Conservation (phyloP, 2,329 filamentous ascomycete species). For the Venturiaceae sp. region DNA sequence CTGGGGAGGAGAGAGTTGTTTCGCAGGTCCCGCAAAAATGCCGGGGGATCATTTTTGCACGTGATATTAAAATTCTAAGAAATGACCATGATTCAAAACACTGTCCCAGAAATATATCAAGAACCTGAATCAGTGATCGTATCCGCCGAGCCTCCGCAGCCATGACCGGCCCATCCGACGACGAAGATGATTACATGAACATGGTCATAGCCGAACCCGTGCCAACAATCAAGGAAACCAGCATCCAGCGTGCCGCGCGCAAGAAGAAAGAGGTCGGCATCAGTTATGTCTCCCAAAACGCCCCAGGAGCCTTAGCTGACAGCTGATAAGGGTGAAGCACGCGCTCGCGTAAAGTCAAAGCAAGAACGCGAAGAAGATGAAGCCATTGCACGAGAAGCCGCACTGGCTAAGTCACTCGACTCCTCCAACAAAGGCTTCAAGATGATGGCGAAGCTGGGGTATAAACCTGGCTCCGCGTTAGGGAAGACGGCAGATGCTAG, state of each 20-base stretch:
- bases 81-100: background rate
- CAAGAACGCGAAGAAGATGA: constrained; percentile 70
- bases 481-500: constrained; percentile 50
- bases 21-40: background rate
- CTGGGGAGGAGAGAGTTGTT: too few relatives aligned
- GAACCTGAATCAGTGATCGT: background rate
- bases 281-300: constrained; percentile 14
- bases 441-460: constrained; percentile 97
- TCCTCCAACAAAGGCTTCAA: constrained; percentile 74
- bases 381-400: constrained; percentile 60
- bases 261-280: constrained; percentile 39
- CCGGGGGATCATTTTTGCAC: background rate
- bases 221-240: constrained; percentile 45
- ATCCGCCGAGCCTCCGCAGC: background rate
- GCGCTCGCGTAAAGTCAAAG: constrained; percentile 62
- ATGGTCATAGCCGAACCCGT: constrained; percentile 73
- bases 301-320: constrained; percentile 10
- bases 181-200: constrained; percentile 94
- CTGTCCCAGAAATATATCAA: background rate
- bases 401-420: constrained; percentile 63
- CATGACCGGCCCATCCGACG: constrained; percentile 38
- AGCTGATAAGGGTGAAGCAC: constrained; percentile 48
- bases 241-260: constrained; percentile 48
- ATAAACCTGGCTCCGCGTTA: constrained; percentile 63
- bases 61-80: background rate